A percentile compares a stretch with the other conserved stretches of the same genome.
phyloP scores from a whole-genome alignment of 208 protist genomes.

The Blechomonas ayalai region DNA sequence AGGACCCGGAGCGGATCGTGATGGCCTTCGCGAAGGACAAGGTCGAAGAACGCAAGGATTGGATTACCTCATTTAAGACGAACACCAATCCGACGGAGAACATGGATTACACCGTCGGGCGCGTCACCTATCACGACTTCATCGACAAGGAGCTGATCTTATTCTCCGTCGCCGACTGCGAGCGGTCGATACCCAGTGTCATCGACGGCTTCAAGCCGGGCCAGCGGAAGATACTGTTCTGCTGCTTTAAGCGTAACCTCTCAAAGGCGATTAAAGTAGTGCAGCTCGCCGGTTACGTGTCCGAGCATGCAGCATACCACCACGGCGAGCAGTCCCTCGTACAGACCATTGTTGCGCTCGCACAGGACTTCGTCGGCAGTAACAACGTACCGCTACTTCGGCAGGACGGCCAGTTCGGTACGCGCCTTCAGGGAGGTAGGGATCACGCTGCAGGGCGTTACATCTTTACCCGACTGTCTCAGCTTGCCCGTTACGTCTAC shows the following conservation, averaged over 20 bases:
- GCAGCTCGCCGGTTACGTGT: conserved; percentile 99
- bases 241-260: conserved; percentile 99
- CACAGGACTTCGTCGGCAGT: conserved; percentile 97
- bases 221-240: conserved; percentile 99
- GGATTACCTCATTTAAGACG: conserved; percentile 92
- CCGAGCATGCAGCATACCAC: conserved; percentile 99
- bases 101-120: conserved; percentile 89
- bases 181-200: conserved; percentile 89
- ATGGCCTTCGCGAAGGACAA: conserved; percentile 98
- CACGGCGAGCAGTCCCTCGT: conserved; percentile 98
- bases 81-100: conserved; percentile 73
- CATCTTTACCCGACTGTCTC: conserved; percentile 97
- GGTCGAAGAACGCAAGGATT: conserved; percentile 98
- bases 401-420: conserved; percentile 99
- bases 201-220: conserved; percentile 99
- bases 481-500: conserved; percentile 94
- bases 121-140: conserved; percentile 95
- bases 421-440: conserved; percentile 96
- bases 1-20: conserved; percentile 94
- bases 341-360: conserved; percentile 98
- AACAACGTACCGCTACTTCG: conserved; percentile 99
- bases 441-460: conserved; percentile 98
- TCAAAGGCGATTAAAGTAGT: conserved; percentile 98
- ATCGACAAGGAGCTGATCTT: conserved; percentile 99
- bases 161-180: conserved; percentile 97